Conservation (phyloP, 1,139 yeast genomes). For the Magnusiomyces paraingens region DNA sequence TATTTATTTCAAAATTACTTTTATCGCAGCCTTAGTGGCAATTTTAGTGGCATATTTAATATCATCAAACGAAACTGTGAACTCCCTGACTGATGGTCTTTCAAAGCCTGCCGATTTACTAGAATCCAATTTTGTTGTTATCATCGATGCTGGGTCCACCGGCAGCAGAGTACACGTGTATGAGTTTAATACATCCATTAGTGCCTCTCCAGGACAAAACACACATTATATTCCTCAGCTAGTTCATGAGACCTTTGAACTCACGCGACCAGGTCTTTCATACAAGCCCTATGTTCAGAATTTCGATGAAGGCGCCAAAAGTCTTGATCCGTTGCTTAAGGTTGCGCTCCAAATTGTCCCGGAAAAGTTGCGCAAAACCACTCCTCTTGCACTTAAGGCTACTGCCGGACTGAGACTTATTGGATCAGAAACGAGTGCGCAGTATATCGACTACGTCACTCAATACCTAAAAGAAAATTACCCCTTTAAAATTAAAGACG, state of each 20-base stretch:
- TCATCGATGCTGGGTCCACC: conserved; percentile 78
- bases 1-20: no score
- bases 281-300: conserved; percentile 61
- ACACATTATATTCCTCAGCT: conserved; percentile 49
- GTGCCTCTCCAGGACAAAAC: not conserved
- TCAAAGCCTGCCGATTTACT: no score
- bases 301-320: conserved; percentile 75
- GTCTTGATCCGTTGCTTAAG: conserved; percentile 73
- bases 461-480: conserved; percentile 63
- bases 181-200: conserved; percentile 43
- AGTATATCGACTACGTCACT: conserved; percentile 14
- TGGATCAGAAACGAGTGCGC: conserved; percentile 63
- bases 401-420: conserved; percentile 92
- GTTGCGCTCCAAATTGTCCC: conserved; percentile 76
- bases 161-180: conserved; percentile 88
- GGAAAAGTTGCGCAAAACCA: conserved; percentile 58
- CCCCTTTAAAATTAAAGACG: conserved; percentile 79
- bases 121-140: conserved; percentile 47
- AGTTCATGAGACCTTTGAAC: conserved; percentile 71
- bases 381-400: conserved; percentile 95
- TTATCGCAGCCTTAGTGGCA: not conserved
- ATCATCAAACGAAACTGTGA: not conserved
- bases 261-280: conserved; percentile 90
- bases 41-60: not conserved
- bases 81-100: no score